A percentile compares a stretch with the other conserved stretches of the same genome.
Evolutionary conservation across 23 red algal genomes (phyloP).

Genomic region (Cyanidium caldarium): DNA sequence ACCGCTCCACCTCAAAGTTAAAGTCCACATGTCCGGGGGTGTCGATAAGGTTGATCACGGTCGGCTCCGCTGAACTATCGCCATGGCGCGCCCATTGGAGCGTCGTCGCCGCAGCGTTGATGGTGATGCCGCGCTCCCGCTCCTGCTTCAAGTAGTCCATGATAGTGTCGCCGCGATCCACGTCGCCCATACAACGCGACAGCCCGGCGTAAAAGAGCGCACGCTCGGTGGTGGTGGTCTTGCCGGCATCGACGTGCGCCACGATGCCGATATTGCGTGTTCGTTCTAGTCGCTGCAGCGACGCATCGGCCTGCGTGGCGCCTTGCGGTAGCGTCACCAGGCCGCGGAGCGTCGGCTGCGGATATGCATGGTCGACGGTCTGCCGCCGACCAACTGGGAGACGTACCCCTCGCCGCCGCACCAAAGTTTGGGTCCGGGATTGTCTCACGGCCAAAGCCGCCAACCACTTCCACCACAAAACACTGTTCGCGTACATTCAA

Average conservation of each 20-base stretch:
- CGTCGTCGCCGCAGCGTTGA: conserved; percentile 50
- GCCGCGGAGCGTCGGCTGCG: no score
- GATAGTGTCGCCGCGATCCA: conserved; percentile 61
- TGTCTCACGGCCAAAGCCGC: no score
- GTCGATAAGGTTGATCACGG: conserved; percentile 61
- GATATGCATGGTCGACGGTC: no score
- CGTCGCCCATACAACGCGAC: conserved; percentile 58
- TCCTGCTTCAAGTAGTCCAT: conserved; percentile 75
- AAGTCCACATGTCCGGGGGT: conserved; percentile 98
- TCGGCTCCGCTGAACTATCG: no score
- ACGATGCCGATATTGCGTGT: conserved; percentile 48
- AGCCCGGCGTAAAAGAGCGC: conserved; percentile 71
- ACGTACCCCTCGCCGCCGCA: no score
- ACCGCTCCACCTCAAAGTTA: conserved; percentile 82
- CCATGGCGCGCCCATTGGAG: conserved; percentile 43
- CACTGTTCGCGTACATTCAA: no score
- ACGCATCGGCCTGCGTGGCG: no score
- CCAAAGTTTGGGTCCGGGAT: no score
- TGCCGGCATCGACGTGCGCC: conserved; percentile 93
- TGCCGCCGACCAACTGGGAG: no score
- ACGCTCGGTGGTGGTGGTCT: conserved; percentile 83
- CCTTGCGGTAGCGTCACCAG: no score
- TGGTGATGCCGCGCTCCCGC: conserved; percentile 88
- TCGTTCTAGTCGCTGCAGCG: no score
- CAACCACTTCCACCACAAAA: no score